phyloP scores from a whole-genome alignment of 164 flowering plant genomes.

The Protea cynaroides region DNA sequence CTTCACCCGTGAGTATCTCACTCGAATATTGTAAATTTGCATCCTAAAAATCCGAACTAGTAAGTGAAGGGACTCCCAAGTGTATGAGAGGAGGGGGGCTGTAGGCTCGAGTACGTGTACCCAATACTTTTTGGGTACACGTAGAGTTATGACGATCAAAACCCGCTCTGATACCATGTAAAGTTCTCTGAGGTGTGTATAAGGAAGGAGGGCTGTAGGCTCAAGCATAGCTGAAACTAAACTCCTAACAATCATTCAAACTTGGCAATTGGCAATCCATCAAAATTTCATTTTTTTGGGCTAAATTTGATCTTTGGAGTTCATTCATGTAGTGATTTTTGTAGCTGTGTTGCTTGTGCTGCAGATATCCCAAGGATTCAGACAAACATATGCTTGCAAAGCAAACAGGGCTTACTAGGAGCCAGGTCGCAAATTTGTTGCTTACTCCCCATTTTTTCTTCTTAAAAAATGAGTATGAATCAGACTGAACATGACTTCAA shows the following conservation, averaged over 20 bases:
- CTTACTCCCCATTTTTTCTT: neutral
- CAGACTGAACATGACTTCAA: neutral
- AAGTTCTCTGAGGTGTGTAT: no score
- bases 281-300: neutral
- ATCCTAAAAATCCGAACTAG: no score
- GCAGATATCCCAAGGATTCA: conserved; percentile 94
- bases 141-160: no score
- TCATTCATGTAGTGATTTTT: neutral
- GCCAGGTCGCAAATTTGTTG: conserved; percentile 45
- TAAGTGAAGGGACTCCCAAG: no score
- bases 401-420: conserved; percentile 91
- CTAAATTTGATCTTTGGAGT: neutral
- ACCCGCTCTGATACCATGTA: no score
- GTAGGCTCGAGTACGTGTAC: no score
- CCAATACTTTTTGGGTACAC: no score
- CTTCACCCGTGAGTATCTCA: conserved; percentile 88
- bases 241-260: no score
- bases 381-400: conserved; percentile 93
- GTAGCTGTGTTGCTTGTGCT: conserved; percentile 9
- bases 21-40: no score
- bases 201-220: no score
- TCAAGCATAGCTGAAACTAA: no score
- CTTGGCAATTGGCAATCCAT: neutral
- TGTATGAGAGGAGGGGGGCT: no score
- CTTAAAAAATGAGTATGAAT: neutral